Evolutionary conservation across 1,284 basidiomycete genomes (phyloP).

Genomic region (Ustilago tritici): DNA sequence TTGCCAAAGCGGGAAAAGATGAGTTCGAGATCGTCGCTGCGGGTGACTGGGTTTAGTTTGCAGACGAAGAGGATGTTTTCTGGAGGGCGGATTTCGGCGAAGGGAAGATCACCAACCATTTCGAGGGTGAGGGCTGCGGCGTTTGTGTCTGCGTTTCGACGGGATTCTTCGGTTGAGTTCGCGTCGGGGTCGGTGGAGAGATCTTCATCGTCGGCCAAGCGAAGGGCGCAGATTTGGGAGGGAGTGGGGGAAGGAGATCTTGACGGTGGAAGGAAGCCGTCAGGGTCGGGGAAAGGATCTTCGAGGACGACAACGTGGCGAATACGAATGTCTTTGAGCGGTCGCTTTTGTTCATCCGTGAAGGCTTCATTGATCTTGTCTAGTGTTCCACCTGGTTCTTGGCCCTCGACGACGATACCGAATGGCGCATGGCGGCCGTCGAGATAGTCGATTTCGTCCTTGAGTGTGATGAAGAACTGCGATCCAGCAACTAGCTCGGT

Average conservation of each 20-base stretch:
- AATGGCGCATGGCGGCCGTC: constrained; percentile 97
- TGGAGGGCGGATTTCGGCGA: constrained; percentile 95
- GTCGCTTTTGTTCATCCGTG: constrained; percentile 86
- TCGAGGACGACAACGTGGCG: constrained; percentile 87
- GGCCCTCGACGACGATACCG: constrained; percentile 92
- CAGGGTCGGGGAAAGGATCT: constrained; percentile 92
- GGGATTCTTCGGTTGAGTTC: constrained; percentile 82
- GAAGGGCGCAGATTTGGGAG: constrained; percentile 70
- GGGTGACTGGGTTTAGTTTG: constrained; percentile 95
- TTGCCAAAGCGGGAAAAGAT: constrained; percentile 96
- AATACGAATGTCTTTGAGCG: constrained; percentile 92
- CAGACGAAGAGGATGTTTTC: constrained; percentile 99
- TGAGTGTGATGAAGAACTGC: constrained; percentile 95
- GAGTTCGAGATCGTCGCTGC: constrained; percentile 94
- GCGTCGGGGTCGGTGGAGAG: constrained; percentile 75
- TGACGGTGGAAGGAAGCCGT: constrained; percentile 75
- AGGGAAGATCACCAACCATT: constrained; percentile 98
- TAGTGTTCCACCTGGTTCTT: constrained; percentile 78
- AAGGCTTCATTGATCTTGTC: constrained; percentile 93
- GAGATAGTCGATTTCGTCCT: constrained; percentile 89
- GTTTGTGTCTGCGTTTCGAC: constrained; percentile 85
- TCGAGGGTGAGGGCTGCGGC: constrained; percentile 96
- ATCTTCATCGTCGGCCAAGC: constrained; percentile 78
- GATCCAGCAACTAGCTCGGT: constrained; percentile 85
- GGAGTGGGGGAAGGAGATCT: constrained; percentile 77